These are phyloP conservation scores for Candida tammaniensis DNA, from an alignment of 805 yeast species.

Conservation along the genomic window DNA sequence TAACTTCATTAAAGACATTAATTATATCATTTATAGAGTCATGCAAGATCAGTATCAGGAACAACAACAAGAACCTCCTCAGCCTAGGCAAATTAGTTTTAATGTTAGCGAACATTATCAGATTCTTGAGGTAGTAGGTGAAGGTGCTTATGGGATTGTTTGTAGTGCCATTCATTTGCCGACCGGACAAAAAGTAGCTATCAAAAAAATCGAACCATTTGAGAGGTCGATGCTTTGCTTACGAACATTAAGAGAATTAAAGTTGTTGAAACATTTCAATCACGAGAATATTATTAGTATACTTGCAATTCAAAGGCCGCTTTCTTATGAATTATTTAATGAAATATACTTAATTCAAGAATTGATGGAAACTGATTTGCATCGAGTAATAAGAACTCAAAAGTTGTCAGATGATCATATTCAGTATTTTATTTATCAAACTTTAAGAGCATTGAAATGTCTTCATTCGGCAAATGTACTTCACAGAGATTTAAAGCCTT, in stretches of 20 bases:
- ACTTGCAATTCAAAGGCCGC: conserved; percentile 85
- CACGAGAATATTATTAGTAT: conserved; percentile 92
- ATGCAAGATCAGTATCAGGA: too few relatives aligned
- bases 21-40: too few relatives aligned
- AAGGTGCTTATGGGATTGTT: conserved; percentile 95
- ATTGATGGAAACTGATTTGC: conserved; percentile 84
- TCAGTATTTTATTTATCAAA: conserved; percentile 90
- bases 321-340: conserved; percentile 66
- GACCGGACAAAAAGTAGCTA: conserved; percentile 86
- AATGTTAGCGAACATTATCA: conserved; percentile 87
- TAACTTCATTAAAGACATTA: too few relatives aligned
- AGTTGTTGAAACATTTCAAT: conserved; percentile 82
- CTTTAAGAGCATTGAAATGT: conserved; percentile 84
- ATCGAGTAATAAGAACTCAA: conserved; percentile 79
- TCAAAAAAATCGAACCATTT: conserved; percentile 91
- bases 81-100: conserved; percentile 48
- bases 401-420: conserved; percentile 86
- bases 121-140: conserved; percentile 82
- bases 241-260: conserved; percentile 85
- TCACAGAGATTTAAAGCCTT: conserved; percentile 91
- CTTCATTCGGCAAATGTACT: conserved; percentile 92
- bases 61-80: conserved; percentile 6
- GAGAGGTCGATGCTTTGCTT: conserved; percentile 85
- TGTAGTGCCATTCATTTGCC: conserved; percentile 87
- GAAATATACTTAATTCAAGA: conserved; percentile 90